Evolutionary conservation across 78 protist species (phyloP).

Genomic region (Tieghemostelium lacteum): DNA sequence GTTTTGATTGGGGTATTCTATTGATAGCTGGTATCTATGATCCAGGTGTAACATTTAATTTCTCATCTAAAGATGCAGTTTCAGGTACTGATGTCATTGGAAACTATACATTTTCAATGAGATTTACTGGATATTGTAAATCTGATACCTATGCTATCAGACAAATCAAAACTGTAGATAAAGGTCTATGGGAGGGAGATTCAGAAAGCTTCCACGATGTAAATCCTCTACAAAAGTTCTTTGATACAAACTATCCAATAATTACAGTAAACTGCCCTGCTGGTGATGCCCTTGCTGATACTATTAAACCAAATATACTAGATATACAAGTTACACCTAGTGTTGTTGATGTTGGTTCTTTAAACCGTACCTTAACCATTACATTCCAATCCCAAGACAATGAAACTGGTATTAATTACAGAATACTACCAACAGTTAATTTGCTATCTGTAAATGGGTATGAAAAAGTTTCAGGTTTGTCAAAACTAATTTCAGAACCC

Average conservation of each 20-base stretch:
- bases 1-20: neutral
- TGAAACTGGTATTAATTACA: neutral
- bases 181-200: neutral
- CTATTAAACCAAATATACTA: neutral
- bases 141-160: neutral
- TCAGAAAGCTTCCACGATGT: neutral
- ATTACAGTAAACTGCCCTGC: neutral
- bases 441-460: neutral
- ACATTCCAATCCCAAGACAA: neutral
- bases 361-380: neutral
- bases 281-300: neutral
- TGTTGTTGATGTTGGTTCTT: neutral
- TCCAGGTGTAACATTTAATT: neutral
- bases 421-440: neutral
- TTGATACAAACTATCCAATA: neutral
- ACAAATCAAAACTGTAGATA: neutral
- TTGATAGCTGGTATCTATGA: neutral
- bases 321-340: neutral
- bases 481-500: neutral
- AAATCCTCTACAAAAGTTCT: neutral
- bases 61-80: neutral
- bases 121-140: neutral
- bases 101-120: too few relatives aligned
- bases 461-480: too few relatives aligned
- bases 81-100: neutral